Evolutionary conservation across 2,329 filamentous ascomycete genomes (phyloP).

Genomic region (Cordyceps fumosorosea): DNA sequence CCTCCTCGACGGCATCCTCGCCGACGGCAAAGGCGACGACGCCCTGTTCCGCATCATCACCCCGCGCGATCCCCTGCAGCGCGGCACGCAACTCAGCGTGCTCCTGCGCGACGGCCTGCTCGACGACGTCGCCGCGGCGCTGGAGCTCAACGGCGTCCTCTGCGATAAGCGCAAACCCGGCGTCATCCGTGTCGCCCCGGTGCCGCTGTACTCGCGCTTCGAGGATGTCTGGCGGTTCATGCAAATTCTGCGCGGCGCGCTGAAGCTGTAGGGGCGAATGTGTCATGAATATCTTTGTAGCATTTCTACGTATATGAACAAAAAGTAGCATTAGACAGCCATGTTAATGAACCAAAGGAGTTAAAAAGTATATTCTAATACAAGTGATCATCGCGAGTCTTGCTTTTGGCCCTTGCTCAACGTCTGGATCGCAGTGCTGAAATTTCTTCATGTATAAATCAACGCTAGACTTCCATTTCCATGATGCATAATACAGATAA

Average conservation of each 20-base stretch:
- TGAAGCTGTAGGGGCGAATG: conserved; percentile 20
- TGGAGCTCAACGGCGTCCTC: conserved; percentile 65
- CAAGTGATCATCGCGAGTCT: background rate
- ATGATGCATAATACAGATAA: background rate
- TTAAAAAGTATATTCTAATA: background rate
- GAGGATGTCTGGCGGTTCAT: conserved; percentile 57
- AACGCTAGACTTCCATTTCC: background rate
- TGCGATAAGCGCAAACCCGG: conserved; percentile 81
- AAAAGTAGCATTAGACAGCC: background rate
- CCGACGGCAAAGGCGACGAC: conserved; percentile 20
- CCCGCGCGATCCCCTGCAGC: conserved; percentile 57
- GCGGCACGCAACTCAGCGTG: conserved; percentile 76
- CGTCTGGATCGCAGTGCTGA: background rate
- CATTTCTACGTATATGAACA: background rate
- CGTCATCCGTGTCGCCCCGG: conserved; percentile 77
- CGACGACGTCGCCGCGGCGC: conserved; percentile 55
- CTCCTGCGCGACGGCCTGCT: conserved; percentile 61
- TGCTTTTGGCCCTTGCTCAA: background rate
- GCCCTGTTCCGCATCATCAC: conserved; percentile 59
- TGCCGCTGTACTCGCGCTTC: conserved; percentile 78
- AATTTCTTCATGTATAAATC: background rate
- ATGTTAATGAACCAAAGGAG: background rate
- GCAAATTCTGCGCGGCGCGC: conserved; percentile 31
- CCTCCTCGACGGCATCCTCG: conserved; percentile 46
- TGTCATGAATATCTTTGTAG: background rate